Evolutionary conservation across 2,329 filamentous ascomycete genomes (phyloP), one percentile per base, ranked within the genome.

Genomic region (Chrysoporthe puriensis): DNA sequence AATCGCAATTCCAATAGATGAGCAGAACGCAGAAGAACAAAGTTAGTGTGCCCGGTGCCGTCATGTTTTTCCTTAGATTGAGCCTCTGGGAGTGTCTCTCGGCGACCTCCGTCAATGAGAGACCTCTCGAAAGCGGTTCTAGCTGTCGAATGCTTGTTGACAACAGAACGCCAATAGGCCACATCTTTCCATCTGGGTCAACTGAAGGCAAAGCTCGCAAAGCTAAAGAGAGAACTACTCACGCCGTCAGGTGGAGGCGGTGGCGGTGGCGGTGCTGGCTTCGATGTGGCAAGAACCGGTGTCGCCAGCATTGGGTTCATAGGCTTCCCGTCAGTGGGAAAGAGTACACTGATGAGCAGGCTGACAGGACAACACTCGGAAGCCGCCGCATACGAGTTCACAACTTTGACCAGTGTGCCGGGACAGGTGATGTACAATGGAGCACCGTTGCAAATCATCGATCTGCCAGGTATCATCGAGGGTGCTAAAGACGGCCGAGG

Each of bases 401-500:
- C 96, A 72, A 99, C 96, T 65, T 86, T 99, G 79, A 99, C 96
- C 46, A 97, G 95, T 58, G 96, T 99, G 61, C 96, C 96, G 54
- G 96, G 96, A 64, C 96, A 98, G 83, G 94, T 99, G 70, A 83
- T 91, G 74, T 98, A 98, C 82, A 98, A 99, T 77, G 96, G 85
- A 68, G 96, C 96, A 60, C 97, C 97, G 75, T 91, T 99, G 74
- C 96, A 99, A 81, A 98, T 99, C 82, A 92, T 99, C 71, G 96
- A 99, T 86, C 85, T 99, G 76, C 96, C 96, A 1, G 96, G 96
- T 88, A 99, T 99, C 76, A 99, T 99, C 73, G 93, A 98, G 80
- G 96, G 96, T 77, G 96, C 96, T 74, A 98, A 99, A 81, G 96
- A 99, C 78, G 96, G 96, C 72, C 96, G 97, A 78, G 96, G 96